Base-by-base conservation (phyloP, 1,284 basidiomycete genomes). In the Chalciporus piperatoides region DNA sequence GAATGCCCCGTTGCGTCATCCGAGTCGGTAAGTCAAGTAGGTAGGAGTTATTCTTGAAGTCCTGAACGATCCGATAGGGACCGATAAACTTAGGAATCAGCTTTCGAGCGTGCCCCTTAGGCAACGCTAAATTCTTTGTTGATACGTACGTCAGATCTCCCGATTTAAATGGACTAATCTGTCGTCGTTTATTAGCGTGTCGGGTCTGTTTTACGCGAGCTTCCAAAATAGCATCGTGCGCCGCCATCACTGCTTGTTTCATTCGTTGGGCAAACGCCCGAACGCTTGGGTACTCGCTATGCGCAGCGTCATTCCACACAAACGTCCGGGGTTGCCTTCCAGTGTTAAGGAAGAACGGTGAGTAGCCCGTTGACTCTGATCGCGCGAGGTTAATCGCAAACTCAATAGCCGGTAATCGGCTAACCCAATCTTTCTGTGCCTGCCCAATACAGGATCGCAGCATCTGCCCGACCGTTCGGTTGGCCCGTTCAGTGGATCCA, bases 301-400 rank as follows among this genome's bases (percentile, higher is more conserved):
- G 1, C 0, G 10, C 1, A 48, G 39, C 0, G 24, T 40, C 14
- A 4, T 70, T 55, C 63, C 66, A 68, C 0, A 67, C 56, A 17
- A 74, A 57, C 0, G 56, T 44, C n/a, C 52, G 1, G 0, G 73
- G 71, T 19, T 67, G 59, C 0, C 62, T 48, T 0, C 72, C 71
- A 2, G 61, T 57, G 33, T 71, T 71, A 2, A 72, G 50, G 37
- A 67, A 65, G 54, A 73, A 73, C 0, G 62, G 69, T 11, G 68
- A 49, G 41, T 62, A 71, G 0, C 68, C 65, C 0, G 69, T 76
- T 0, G 33, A 14, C 1, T 49, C 38, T 4, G 38, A 23, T 1
- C 23, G 10, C 5, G 38, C 51, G 33, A 23, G 46, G 35, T 56
- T 56, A 33, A 60, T 65, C 0, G 64, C 21, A 4, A 23, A 23